phyloP scores from a whole-genome alignment of 2,329 filamentous ascomycete species.

The Stemphylium vesicarium region DNA sequence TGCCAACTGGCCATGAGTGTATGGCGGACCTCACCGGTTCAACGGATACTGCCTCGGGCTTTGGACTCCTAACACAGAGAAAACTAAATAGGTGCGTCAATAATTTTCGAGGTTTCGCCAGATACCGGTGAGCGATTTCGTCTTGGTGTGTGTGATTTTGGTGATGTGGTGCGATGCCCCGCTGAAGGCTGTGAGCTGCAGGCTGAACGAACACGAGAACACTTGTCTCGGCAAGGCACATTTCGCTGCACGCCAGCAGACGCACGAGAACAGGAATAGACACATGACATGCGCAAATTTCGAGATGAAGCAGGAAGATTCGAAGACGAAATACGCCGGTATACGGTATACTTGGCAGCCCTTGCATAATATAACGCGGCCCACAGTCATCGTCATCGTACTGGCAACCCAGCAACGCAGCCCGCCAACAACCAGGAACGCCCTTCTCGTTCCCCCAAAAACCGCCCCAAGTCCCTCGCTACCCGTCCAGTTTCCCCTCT shows the following conservation, averaged over 20 bases:
- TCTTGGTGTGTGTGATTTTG: not conserved
- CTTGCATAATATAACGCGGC: not conserved
- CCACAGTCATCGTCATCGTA: not conserved
- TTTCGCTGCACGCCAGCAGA: not conserved
- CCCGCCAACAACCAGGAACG: not conserved
- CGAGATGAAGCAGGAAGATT: not conserved
- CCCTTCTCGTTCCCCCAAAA: no score
- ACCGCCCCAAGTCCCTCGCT: not conserved
- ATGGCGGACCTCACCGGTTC: not conserved
- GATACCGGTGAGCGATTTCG: not conserved
- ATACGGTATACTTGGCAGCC: not conserved
- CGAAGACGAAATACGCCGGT: not conserved
- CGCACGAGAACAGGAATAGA: not conserved
- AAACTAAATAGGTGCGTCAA: no score
- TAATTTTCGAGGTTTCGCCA: no score
- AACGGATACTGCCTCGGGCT: not conserved
- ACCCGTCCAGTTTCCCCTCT: conserved; percentile 2
- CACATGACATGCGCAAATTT: not conserved
- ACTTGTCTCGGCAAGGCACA: not conserved
- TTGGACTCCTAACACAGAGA: no score
- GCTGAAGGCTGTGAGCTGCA: not conserved
- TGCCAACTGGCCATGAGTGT: no score
- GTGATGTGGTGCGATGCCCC: not conserved
- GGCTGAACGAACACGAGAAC: conserved; percentile 4
- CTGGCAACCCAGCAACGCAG: not conserved